Conservation (phyloP, 495 filamentous ascomycete genomes). For the Jackrogersella minutella region DNA sequence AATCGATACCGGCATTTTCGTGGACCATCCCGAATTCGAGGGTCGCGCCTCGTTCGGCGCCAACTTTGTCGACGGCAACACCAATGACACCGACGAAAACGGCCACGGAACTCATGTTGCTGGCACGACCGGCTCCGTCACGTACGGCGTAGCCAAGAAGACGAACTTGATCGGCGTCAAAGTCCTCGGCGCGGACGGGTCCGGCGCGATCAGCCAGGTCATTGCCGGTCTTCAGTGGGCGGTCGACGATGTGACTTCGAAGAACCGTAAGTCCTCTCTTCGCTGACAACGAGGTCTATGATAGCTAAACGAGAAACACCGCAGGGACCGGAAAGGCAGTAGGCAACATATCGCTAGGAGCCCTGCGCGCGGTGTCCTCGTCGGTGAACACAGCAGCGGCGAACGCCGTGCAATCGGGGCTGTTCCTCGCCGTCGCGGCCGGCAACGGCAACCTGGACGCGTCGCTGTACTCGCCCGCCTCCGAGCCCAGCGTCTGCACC, state of each 20-base stretch:
- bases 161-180: slow-evolving; percentile 47
- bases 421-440: slow-evolving; percentile 56
- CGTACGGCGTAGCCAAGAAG: slow-evolving; percentile 51
- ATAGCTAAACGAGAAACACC: slow-evolving; percentile 5
- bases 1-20: slow-evolving; percentile 59
- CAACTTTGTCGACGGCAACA: slow-evolving; percentile 49
- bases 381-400: slow-evolving; percentile 53
- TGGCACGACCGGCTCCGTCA: slow-evolving; percentile 44
- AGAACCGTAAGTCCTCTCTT: slow-evolving; percentile 28
- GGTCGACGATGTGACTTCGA: slow-evolving; percentile 45
- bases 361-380: slow-evolving; percentile 46
- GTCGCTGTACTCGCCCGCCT: slow-evolving; percentile 53
- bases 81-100: slow-evolving; percentile 48
- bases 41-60: slow-evolving; percentile 59
- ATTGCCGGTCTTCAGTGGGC: slow-evolving; percentile 62
- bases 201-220: slow-evolving; percentile 52
- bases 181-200: slow-evolving; percentile 49
- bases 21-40: slow-evolving; percentile 58
- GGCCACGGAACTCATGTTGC: slow-evolving; percentile 52
- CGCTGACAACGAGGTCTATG: neutral
- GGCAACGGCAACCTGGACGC: slow-evolving; percentile 51
- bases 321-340: slow-evolving; percentile 47
- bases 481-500: slow-evolving; percentile 59
- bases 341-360: slow-evolving; percentile 58
- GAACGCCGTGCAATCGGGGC: slow-evolving; percentile 50